Conservation (phyloP, 164 flowering plant species). For the Tetrastigma voinierianum region DNA sequence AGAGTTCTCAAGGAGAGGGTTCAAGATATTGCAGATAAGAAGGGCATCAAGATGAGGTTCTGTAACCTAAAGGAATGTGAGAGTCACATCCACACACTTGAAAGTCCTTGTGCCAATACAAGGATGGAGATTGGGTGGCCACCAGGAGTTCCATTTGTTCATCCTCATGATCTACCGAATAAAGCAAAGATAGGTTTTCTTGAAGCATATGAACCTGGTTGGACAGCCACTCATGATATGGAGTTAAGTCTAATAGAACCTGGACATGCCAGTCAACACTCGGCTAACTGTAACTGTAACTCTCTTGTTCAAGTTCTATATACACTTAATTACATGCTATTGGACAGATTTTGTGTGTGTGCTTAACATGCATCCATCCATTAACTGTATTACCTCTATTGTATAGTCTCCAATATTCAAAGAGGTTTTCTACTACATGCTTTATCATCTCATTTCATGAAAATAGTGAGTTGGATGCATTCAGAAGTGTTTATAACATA, state of each 20-base stretch:
- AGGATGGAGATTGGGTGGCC: slow-evolving; percentile 30
- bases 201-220: slow-evolving; percentile 97
- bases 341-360: background rate
- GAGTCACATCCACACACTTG: background rate
- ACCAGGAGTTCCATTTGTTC: slow-evolving; percentile 96
- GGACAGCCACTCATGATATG: slow-evolving; percentile 87
- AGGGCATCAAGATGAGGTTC: slow-evolving; percentile 79
- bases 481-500: too few species aligned
- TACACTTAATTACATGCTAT: background rate
- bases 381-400: background rate
- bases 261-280: slow-evolving; percentile 60
- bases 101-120: background rate
- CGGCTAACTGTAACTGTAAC: slow-evolving; percentile 48
- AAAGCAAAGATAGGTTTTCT: slow-evolving; percentile 97
- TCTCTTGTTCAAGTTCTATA: slow-evolving; percentile 8
- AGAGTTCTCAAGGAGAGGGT: slow-evolving; percentile 93
- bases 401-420: background rate
- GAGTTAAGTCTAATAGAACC: slow-evolving; percentile 71
- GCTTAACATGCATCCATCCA: background rate
- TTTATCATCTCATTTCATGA: too few species aligned
- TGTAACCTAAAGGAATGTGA: slow-evolving; percentile 5
- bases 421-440: background rate
- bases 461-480: too few species aligned
- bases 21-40: slow-evolving; percentile 97
- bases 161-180: slow-evolving; percentile 97